Evolutionary conservation across 2,329 filamentous ascomycete genomes (phyloP).

Genomic region (Paecilomyces variotii): DNA sequence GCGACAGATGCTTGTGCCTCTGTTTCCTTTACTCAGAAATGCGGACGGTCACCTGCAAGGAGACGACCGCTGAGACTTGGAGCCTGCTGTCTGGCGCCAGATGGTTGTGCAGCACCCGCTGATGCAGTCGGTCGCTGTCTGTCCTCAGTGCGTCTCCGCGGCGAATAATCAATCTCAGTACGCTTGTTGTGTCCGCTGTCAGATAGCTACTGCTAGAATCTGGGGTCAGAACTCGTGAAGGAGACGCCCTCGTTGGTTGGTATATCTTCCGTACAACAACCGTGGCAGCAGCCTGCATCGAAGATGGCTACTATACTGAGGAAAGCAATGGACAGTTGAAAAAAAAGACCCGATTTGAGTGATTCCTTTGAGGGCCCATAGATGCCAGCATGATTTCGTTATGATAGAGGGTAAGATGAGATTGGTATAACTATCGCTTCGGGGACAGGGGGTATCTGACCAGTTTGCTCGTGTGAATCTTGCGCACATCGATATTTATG

Average conservation of each 20-base stretch:
- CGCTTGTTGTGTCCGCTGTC: neutral
- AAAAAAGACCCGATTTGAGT: neutral
- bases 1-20: neutral
- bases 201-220: neutral
- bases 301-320: neutral
- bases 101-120: constrained; percentile 7
- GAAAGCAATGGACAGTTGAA: neutral
- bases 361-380: neutral
- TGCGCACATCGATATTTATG: neutral
- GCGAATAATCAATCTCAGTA: neutral
- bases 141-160: neutral
- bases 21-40: neutral
- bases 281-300: neutral
- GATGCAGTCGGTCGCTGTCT: neutral
- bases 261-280: neutral
- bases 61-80: constrained; percentile 7
- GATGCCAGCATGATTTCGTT: neutral
- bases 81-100: constrained; percentile 15
- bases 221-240: neutral
- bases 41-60: neutral
- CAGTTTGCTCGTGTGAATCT: neutral
- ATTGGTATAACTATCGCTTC: neutral
- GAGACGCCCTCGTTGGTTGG: neutral
- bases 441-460: neutral
- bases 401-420: neutral